These are phyloP conservation scores for Westerdykella ornata DNA, from an alignment of 2,329 filamentous ascomycete species.

Conservation along the genomic window DNA sequence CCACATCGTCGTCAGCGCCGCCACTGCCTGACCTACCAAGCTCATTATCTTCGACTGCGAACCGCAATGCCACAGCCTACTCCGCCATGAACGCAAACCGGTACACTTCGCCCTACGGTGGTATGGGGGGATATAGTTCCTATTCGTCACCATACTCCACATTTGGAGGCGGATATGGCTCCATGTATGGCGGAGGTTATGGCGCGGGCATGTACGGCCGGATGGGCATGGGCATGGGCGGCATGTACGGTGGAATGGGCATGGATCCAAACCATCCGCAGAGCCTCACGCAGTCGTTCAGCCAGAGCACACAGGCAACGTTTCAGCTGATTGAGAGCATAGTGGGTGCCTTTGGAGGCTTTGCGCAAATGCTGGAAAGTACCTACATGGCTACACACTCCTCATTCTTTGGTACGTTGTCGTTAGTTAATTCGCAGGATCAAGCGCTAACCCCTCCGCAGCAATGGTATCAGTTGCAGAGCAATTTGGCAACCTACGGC, in stretches of 20 bases:
- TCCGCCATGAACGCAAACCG: constrained; percentile 56
- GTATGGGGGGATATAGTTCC: constrained; percentile 41
- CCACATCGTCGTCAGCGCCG: constrained; percentile 47
- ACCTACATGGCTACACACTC: constrained; percentile 99
- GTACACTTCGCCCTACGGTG: constrained; percentile 45
- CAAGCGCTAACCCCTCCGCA: constrained; percentile 13
- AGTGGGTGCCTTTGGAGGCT: constrained; percentile 92
- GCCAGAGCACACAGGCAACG: constrained; percentile 88
- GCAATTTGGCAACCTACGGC: constrained; percentile 87
- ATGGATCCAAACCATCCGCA: constrained; percentile 75
- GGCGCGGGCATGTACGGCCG: constrained; percentile 35
- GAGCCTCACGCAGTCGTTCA: constrained; percentile 91
- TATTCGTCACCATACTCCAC: constrained; percentile 53
- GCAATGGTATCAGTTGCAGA: constrained; percentile 98
- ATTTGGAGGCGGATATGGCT: constrained; percentile 42
- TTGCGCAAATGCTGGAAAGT: constrained; percentile 98
- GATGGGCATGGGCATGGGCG: constrained; percentile 36
- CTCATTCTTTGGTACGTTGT: constrained; percentile 84
- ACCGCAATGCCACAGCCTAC: constrained; percentile 81
- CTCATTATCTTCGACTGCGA: constrained; percentile 70
- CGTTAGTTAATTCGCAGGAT: background rate
- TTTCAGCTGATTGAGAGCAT: constrained; percentile 98
- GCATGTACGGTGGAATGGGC: constrained; percentile 36
- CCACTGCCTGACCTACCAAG: constrained; percentile 74
- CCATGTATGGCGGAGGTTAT: constrained; percentile 36